Conservation (phyloP, 108 stramenopile genomes). For the Nitzschia inconspicua region DNA sequence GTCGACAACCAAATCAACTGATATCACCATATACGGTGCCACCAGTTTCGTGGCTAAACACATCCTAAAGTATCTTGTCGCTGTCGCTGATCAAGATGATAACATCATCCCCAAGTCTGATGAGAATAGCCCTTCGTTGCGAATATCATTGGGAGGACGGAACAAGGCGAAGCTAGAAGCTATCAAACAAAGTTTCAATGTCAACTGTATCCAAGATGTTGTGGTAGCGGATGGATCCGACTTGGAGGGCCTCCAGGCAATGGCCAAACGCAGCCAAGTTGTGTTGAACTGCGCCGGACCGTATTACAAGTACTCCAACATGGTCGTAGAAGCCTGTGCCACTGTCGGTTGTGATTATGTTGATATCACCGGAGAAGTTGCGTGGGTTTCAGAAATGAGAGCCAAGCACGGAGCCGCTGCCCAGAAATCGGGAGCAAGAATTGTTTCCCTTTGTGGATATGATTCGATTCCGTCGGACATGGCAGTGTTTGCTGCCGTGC, state of each 20-base stretch:
- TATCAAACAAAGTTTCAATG: slow-evolving; percentile 6
- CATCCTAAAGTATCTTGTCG: slow-evolving; percentile 32
- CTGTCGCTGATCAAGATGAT: not conserved
- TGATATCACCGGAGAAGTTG: slow-evolving; percentile 92
- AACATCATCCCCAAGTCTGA: not conserved
- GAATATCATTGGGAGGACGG: slow-evolving; percentile 36
- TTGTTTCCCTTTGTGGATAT: slow-evolving; percentile 79
- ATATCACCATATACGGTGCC: slow-evolving; percentile 51
- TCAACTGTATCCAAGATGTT: slow-evolving; percentile 4
- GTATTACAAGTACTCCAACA: slow-evolving; percentile 69
- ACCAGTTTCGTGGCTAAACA: slow-evolving; percentile 48
- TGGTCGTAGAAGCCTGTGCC: slow-evolving; percentile 83
- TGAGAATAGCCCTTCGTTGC: not conserved
- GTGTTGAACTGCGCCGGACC: slow-evolving; percentile 88
- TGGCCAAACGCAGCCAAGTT: slow-evolving; percentile 65
- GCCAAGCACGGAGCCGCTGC: slow-evolving; percentile 54
- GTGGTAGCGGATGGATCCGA: slow-evolving; percentile 36
- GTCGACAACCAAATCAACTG: slow-evolving; percentile 11
- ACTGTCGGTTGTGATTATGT: slow-evolving; percentile 83
- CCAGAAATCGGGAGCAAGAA: slow-evolving; percentile 58
- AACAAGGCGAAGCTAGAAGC: slow-evolving; percentile 26
- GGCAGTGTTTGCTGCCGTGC: slow-evolving; percentile 39
- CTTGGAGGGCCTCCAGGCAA: slow-evolving; percentile 11
- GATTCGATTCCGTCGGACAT: slow-evolving; percentile 93
- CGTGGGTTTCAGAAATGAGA: slow-evolving; percentile 85